Conservation (phyloP, 257 asterid genomes). For the Jacaranda mimosifolia region DNA sequence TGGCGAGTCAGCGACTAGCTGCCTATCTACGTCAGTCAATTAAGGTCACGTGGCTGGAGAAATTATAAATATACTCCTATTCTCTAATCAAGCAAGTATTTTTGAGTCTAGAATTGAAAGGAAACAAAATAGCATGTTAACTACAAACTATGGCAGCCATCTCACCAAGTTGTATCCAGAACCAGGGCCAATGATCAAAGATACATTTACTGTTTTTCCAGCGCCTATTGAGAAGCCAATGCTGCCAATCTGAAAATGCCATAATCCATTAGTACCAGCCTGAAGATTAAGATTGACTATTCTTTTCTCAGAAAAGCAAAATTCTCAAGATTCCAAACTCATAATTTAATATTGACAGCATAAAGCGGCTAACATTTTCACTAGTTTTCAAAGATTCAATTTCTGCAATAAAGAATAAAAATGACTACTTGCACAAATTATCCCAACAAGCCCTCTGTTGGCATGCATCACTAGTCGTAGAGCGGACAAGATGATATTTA, state of each 20-base stretch:
- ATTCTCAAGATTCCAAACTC: not conserved
- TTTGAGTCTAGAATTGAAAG: not conserved
- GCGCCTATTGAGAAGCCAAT: conserved; percentile 85
- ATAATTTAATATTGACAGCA: not conserved
- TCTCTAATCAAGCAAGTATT: not conserved
- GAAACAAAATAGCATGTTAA: not conserved
- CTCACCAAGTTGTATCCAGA: conserved; percentile 93
- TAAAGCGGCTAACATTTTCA: too few relatives aligned
- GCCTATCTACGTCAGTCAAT: too few relatives aligned
- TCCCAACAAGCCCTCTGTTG: not conserved
- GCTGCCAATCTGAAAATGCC: conserved; percentile 63
- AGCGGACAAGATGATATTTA: not conserved
- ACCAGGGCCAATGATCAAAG: conserved; percentile 93
- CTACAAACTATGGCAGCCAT: conserved; percentile 14
- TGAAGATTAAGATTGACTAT: not conserved
- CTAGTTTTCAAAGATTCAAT: not conserved
- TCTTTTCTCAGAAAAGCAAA: not conserved
- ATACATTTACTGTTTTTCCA: conserved; percentile 58
- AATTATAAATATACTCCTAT: not conserved
- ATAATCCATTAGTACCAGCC: conserved; percentile 25
- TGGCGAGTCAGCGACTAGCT: too few relatives aligned
- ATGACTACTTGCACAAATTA: not conserved
- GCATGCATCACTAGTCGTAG: conserved; percentile 5
- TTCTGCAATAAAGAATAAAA: not conserved
- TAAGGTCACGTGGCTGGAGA: not conserved